These are phyloP conservation scores for Acacia crassicarpa DNA, from an alignment of 306 rosid genomes.

Conservation along the genomic window DNA sequence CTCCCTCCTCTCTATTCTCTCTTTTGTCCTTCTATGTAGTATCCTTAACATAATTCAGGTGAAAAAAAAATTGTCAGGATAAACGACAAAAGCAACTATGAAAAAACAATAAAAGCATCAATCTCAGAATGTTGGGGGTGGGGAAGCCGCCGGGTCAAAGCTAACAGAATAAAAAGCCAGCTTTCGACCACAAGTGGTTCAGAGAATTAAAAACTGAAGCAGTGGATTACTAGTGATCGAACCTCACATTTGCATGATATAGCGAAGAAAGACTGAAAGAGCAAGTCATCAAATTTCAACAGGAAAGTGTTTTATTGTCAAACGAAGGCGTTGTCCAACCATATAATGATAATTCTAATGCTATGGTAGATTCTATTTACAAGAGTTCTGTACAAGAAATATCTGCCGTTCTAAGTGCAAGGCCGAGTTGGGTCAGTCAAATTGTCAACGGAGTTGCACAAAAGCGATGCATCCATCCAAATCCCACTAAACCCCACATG, in stretches of 20 bases:
- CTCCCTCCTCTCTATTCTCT: too few species aligned
- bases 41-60: neutral
- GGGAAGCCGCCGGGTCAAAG: neutral
- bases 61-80: neutral
- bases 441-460: neutral
- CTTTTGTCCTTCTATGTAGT: neutral
- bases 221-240: neutral
- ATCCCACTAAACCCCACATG: neutral
- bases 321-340: neutral
- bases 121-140: neutral
- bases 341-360: neutral
- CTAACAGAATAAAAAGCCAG: neutral
- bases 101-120: neutral
- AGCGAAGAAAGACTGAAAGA: neutral
- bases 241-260: neutral
- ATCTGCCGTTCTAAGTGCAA: neutral
- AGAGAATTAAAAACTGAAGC: neutral
- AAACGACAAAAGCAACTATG: neutral
- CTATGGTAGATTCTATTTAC: neutral
- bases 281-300: neutral
- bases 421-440: neutral
- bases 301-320: neutral
- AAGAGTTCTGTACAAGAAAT: neutral
- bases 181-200: neutral
- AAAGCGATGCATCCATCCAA: constrained; percentile 11